Percentiles rank a stretch among this genome's conserved stretches.
Evolutionary conservation across 805 yeast species (phyloP).

Genomic region (Candida nonsorbophila): DNA sequence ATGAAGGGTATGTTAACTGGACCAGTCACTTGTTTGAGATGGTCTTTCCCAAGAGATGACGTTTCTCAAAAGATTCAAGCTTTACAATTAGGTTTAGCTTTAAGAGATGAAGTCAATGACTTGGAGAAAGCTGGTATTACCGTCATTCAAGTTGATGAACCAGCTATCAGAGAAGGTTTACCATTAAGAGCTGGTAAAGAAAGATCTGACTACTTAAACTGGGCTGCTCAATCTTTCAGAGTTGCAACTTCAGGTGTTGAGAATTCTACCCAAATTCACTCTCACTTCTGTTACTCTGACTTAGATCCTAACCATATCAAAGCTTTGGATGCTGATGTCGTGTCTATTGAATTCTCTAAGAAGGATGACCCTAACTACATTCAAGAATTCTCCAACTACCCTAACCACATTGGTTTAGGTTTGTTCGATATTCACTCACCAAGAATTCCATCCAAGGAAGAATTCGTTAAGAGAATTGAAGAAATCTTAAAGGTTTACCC

Average conservation of each 20-base stretch:
- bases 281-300: slow-evolving; percentile 99
- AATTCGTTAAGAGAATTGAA: slow-evolving; percentile 88
- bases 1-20: slow-evolving; percentile 99
- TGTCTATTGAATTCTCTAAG: slow-evolving; percentile 98
- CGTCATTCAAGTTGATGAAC: slow-evolving; percentile 99
- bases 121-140: slow-evolving; percentile 97
- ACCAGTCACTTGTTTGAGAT: slow-evolving; percentile 98
- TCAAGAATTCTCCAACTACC: slow-evolving; percentile 95
- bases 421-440: slow-evolving; percentile 99
- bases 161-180: slow-evolving; percentile 99
- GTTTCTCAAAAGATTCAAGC: slow-evolving; percentile 90
- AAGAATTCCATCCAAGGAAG: slow-evolving; percentile 97
- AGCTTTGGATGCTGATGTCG: slow-evolving; percentile 99
- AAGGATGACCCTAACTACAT: slow-evolving; percentile 98
- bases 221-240: slow-evolving; percentile 99
- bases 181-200: slow-evolving; percentile 97
- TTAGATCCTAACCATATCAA: slow-evolving; percentile 99
- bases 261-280: slow-evolving; percentile 95
- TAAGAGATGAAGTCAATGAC: slow-evolving; percentile 97
- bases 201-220: slow-evolving; percentile 91
- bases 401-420: slow-evolving; percentile 99
- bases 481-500: slow-evolving; percentile 96
- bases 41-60: slow-evolving; percentile 99
- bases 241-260: slow-evolving; percentile 98
- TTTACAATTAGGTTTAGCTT: slow-evolving; percentile 92